Percentiles rank a stretch among this genome's conserved stretches.
Evolutionary conservation across 768 basidiomycete genomes (phyloP).

Genomic region (Leccinum arenicola): DNA sequence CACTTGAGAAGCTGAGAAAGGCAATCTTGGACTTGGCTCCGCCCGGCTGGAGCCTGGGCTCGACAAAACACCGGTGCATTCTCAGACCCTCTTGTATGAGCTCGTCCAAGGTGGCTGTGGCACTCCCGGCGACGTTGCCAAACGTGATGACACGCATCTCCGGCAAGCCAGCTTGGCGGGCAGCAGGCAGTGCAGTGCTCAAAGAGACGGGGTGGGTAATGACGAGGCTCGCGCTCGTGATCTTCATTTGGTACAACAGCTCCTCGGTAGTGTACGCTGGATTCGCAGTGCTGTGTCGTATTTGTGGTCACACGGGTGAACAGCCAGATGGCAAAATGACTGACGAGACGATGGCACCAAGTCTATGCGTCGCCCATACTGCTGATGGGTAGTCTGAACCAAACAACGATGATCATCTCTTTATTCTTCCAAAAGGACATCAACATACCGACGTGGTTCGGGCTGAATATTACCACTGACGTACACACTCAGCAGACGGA

Average conservation of each 20-base stretch:
- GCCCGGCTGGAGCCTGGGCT: slow-evolving; percentile 48
- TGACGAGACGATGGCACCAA: slow-evolving; percentile 60
- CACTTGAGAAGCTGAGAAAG: slow-evolving; percentile 70
- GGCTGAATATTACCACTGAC: slow-evolving; percentile 60
- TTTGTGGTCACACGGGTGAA: neutral
- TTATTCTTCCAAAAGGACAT: neutral
- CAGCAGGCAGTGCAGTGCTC: slow-evolving; percentile 29
- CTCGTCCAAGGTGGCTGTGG: slow-evolving; percentile 37
- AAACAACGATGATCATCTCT: too few relatives aligned
- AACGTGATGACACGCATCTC: slow-evolving; percentile 29
- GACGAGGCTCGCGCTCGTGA: slow-evolving; percentile 27
- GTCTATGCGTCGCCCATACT: slow-evolving; percentile 58
- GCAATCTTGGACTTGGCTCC: slow-evolving; percentile 62
- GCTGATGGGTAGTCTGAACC: slow-evolving; percentile 50
- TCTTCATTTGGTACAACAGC: slow-evolving; percentile 31
- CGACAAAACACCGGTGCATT: slow-evolving; percentile 39
- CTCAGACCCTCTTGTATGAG: slow-evolving; percentile 45
- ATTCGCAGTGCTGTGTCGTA: slow-evolving; percentile 29
- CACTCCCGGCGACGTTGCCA: slow-evolving; percentile 14
- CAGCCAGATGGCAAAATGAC: slow-evolving; percentile 12
- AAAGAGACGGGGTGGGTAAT: slow-evolving; percentile 30
- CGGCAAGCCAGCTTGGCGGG: slow-evolving; percentile 29
- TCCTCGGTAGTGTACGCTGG: slow-evolving; percentile 35
- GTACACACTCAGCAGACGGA: slow-evolving; percentile 4
- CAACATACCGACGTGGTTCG: slow-evolving; percentile 57